phyloP scores from a whole-genome alignment of 768 basidiomycete genomes.

The Podaxis mareebaensis region DNA sequence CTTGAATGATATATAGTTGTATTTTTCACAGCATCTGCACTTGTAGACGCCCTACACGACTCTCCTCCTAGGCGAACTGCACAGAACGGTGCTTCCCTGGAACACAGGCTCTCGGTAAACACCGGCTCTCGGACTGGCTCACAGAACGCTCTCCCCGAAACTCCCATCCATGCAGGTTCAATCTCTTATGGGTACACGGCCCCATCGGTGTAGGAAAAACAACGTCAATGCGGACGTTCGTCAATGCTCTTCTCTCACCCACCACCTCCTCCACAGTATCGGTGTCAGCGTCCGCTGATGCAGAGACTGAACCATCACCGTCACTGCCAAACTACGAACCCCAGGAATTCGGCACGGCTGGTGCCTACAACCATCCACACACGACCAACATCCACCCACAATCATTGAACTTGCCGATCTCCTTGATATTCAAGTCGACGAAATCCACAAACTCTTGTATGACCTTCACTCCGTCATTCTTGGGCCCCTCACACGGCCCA shows the following conservation, averaged over 20 bases:
- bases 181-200: slow-evolving; percentile 5
- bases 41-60: slow-evolving; percentile 1
- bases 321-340: background rate
- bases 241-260: background rate
- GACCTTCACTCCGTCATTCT: slow-evolving; percentile 1
- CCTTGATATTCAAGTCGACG: background rate
- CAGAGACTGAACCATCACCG: background rate
- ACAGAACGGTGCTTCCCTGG: background rate
- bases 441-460: background rate
- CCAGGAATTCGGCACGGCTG: background rate
- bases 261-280: background rate
- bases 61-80: background rate
- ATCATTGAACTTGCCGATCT: background rate
- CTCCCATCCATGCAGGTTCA: background rate
- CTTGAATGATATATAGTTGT: background rate
- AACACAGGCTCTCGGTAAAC: background rate
- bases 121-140: background rate
- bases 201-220: slow-evolving; percentile 3
- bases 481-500: background rate
- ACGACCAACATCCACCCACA: background rate
- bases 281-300: background rate
- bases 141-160: background rate
- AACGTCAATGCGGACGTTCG: background rate
- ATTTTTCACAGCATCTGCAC: background rate
- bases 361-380: background rate